Evolutionary conservation across 768 basidiomycete genomes (phyloP), one percentile per base, ranked within the genome.

Genomic region (Suillus cothurnatus): DNA sequence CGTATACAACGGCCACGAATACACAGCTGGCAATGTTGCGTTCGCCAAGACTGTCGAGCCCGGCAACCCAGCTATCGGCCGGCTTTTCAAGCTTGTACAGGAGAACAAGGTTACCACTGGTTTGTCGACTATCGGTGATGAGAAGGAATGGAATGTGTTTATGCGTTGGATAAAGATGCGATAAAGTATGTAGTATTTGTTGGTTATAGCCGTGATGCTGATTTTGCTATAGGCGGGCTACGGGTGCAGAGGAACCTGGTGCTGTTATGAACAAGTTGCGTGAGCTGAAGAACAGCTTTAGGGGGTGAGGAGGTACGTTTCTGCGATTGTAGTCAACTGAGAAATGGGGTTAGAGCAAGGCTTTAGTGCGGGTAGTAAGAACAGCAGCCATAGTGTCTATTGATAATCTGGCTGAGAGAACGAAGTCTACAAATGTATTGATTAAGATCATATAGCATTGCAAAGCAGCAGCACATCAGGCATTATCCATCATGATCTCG

Each of bases 131-230:
- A 95, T 99, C 59, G 92, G 86, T 0, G 92, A 99, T 69, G 97
- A 99, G 81, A 95, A 95, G 79, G 81, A 87, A 68, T 96, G 93
- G 93, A 99, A 99, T 77, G 88, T 94, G 9, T 98, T 98, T 77
- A 95, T 97, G 94, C 85, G 95, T 21, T 95, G 14, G 78, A 82
- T 6, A 86, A 80, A 67, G 80, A 82, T 6, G 81, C 86, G 6
- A 86, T 95, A 39, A 81, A 81, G 93, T 94, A 69, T 66, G 88
- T 81, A 8, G 39, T 36, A 19, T 50, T 50, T 49, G 15, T 36
- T 43, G 2, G 52, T 55, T 28, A 36, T 34, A 1, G 7, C 21
- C 57, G 7, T 64, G 8, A 34, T 38, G 17, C 12, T 49, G 14
- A 53, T 61, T 65, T 58, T 62, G 21, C 45, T 34, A 39, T 69